Evolutionary conservation across 805 yeast genomes (phyloP).

Genomic region (Metschnikowia sp.): DNA sequence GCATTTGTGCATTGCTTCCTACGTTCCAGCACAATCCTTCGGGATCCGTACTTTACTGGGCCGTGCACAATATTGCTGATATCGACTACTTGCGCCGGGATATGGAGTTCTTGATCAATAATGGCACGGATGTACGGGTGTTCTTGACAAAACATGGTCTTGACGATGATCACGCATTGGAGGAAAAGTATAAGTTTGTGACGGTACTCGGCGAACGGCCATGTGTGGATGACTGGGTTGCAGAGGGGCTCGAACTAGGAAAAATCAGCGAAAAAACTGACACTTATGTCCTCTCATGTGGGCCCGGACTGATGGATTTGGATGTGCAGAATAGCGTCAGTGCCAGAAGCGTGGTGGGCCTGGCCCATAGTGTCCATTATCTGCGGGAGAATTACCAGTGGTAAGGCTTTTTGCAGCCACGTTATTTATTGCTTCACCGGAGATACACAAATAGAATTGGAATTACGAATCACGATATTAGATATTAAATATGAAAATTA

Average conservation of each 20-base stretch:
- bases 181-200: constrained; percentile 10
- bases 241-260: constrained; percentile 8
- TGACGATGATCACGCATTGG: constrained; percentile 11
- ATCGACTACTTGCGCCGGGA: constrained; percentile 10
- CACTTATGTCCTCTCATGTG: constrained; percentile 13
- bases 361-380: constrained; percentile 9
- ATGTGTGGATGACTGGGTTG: constrained; percentile 11
- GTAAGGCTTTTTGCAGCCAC: constrained; percentile 2
- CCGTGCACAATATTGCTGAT: constrained; percentile 13
- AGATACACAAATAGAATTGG: too few species aligned
- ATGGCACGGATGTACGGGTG: constrained; percentile 15
- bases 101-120: constrained; percentile 8
- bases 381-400: constrained; percentile 14
- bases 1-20: constrained; percentile 16
- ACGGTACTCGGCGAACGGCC: constrained; percentile 13
- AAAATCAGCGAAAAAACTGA: not conserved
- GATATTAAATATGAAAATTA: too few species aligned
- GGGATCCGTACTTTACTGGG: constrained; percentile 15
- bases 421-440: too few species aligned
- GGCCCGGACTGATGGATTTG: constrained; percentile 15
- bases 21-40: constrained; percentile 6
- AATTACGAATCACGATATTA: too few species aligned
- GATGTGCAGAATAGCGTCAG: constrained; percentile 10
- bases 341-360: constrained; percentile 9
- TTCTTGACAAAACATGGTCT: constrained; percentile 6